Evolutionary conservation across 129 eudicot genomes (phyloP), one percentile per base, ranked within the genome.

Genomic region (Tagetes erecta): DNA sequence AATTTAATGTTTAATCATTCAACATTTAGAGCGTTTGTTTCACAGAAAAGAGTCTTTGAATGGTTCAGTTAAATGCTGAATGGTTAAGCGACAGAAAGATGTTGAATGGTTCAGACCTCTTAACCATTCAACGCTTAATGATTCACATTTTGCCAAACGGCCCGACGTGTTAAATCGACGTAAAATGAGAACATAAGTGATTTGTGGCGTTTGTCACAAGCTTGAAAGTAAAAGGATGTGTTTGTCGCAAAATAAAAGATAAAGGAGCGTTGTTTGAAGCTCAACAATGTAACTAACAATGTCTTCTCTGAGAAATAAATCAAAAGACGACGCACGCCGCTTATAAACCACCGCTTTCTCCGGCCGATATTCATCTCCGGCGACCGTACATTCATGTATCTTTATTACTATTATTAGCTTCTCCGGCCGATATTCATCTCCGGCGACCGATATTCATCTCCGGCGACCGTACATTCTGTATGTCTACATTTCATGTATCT

Each of bases 391-490:
- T 53, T 4, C 20, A 53, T 53, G 34, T 53, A 4, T 53, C 34
- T 14, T 8, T 49, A 10, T 33, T 20, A 20, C 27, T 20, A 20
- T 20, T 20, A 20, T 20, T 20, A 20, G 27, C 27, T 13, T 42
- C 68, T 56, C 41, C 80, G 33, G 67, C 49, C 59, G 67, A 55
- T 20, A 20, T 50, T 49, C 39, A 64, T 76, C 79, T 68, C 73
- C 60, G 73, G 11, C 44, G 20, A 40, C 57, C 38, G 41, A 27
- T 76, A 46, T 35, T 44, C 33, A 58, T 66, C 72, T 52, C 75
- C 64, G 64, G 50, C 37, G 70, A 53, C 8, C 20, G 34, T 53
- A 20, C 20, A 53, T 53, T 20, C 27, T 13, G 64, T 42, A 53
- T 37, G 67, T 66, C 1, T 6, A 12, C 56, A 10, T 7, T 56